Conservation (phyloP, 805 yeast genomes). For the Brettanomyces bruxellensis region DNA sequence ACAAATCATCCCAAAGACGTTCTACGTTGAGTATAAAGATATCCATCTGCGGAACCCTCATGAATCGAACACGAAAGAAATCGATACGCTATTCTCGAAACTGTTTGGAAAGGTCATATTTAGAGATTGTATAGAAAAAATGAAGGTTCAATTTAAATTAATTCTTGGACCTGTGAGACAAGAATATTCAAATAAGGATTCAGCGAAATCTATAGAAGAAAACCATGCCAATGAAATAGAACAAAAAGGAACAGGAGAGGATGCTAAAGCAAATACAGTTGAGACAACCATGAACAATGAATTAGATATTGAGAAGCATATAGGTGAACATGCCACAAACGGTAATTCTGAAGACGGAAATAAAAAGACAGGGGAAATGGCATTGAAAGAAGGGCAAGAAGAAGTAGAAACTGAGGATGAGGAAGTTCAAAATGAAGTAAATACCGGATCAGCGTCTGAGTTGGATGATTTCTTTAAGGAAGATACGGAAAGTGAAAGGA, state of each 20-base stretch:
- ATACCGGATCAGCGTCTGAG: slow-evolving; percentile 29
- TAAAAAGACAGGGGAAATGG: neutral
- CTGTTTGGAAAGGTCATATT: slow-evolving; percentile 36
- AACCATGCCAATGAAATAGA: slow-evolving; percentile 13
- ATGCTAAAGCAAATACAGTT: slow-evolving; percentile 4
- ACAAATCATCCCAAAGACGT: slow-evolving; percentile 26
- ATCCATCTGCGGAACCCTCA: slow-evolving; percentile 27
- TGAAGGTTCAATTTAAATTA: slow-evolving; percentile 17
- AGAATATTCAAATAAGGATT: slow-evolving; percentile 4
- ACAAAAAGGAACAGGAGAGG: slow-evolving; percentile 5
- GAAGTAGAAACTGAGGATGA: slow-evolving; percentile 14
- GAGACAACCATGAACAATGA: slow-evolving; percentile 7
- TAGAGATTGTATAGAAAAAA: slow-evolving; percentile 22
- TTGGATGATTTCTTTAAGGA: slow-evolving; percentile 35
- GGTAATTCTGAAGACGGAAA: neutral
- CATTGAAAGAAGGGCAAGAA: slow-evolving; percentile 7
- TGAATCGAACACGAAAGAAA: slow-evolving; percentile 28
- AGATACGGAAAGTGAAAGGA: slow-evolving; percentile 1
- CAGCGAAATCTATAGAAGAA: slow-evolving; percentile 8
- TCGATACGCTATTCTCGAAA: slow-evolving; percentile 39
- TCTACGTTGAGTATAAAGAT: slow-evolving; percentile 20
- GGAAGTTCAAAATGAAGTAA: slow-evolving; percentile 4
- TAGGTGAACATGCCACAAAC: neutral
- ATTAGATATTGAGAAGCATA: too few species aligned
- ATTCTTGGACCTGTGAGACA: slow-evolving; percentile 20